Percentiles rank a stretch among this genome's conserved stretches.
Conservation (phyloP, 2,329 filamentous ascomycete genomes). For the Camptophora hylomeconis region DNA sequence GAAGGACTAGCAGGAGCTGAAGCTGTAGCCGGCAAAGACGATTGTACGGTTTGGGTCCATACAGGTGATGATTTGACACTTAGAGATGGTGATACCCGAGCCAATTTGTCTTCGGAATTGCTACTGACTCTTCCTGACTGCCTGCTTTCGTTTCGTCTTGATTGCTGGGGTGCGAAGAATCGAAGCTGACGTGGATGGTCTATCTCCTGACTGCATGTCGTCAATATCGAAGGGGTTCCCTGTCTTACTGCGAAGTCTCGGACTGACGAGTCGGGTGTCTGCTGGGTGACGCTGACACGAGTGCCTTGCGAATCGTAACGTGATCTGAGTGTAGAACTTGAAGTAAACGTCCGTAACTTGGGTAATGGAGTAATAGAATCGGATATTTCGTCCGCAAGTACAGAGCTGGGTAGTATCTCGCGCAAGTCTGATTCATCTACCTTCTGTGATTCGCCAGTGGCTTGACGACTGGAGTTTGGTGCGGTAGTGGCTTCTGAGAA, state of each 20-base stretch:
- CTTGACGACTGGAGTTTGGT: constrained; percentile 7
- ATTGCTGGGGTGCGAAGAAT: constrained; percentile 8
- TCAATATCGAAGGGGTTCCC: constrained; percentile 21
- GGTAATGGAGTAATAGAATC: no score
- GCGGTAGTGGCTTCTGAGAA: constrained; percentile 17
- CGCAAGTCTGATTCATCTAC: constrained; percentile 6
- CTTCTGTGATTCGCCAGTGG: constrained; percentile 12
- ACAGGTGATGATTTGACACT: no score
- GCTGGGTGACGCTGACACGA: constrained; percentile 27
- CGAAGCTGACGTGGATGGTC: constrained; percentile 10
- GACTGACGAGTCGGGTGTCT: constrained; percentile 30
- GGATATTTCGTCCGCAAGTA: no score
- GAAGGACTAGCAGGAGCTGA: constrained; percentile 1
- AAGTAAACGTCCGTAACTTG: no score
- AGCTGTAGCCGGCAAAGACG: constrained; percentile 2
- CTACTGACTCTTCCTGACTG: no score
- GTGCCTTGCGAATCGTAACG: constrained; percentile 33
- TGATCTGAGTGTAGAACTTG: constrained; percentile 33
- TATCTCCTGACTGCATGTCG: constrained; percentile 12
- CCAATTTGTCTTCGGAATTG: no score
- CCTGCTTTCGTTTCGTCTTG: constrained; percentile 4
- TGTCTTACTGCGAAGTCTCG: constrained; percentile 27
- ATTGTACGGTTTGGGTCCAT: no score
- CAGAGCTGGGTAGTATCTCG: constrained; percentile 6
- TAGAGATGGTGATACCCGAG: no score